Base-by-base conservation (phyloP, 805 yeast genomes). In the Sporopachydermia quercuum region DNA sequence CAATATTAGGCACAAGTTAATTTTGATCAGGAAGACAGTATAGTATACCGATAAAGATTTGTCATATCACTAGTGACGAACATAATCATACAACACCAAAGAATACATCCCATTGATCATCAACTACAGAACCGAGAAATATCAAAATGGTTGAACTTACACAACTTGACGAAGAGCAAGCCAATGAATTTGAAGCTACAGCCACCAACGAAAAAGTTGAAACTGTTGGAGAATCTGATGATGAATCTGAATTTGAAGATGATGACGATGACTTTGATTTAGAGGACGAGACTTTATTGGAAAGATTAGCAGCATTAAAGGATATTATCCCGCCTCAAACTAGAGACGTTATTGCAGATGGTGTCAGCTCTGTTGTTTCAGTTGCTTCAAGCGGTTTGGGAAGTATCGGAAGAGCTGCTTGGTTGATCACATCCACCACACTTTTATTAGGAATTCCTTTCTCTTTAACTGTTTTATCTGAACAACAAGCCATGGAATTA, bases 401-500 rank as follows among this genome's bases (percentile, higher is more conserved):
- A 44, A 76, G 74, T 48, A 67, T 82, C 44, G 96, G 96, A 45
- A 70, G 71, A 49, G 65, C 81, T 34, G 68, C 87, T 49, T 91
- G 97, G 97, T 71, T 80, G 45, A 47, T 84, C 42, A 76, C 96
- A 8, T 78, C 97, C 8, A 73, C 91, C 35, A 76, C 83, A 35
- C 65, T 91, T 51, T 71, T 91, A 46, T 66, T 91, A 51, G 96
- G 96, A 57, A 94, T 86, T 37, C 99, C 99, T 47, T 70, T 84
- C 51, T 78, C 95, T 5, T 68, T 91, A 52, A 79, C 95, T 40
- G 82, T 91, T 51, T 69, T 91, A 30, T 77, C 86, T 44, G 96
- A 89, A 66, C 93, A 86, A 57, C 96, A 89, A 66, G 72, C 87
- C 58, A 76, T 78, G 56, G 96, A 87, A 65, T 72, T 84, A 78